Base-by-base conservation (phyloP, 108 stramenopile species). In the Seminavis robusta region DNA sequence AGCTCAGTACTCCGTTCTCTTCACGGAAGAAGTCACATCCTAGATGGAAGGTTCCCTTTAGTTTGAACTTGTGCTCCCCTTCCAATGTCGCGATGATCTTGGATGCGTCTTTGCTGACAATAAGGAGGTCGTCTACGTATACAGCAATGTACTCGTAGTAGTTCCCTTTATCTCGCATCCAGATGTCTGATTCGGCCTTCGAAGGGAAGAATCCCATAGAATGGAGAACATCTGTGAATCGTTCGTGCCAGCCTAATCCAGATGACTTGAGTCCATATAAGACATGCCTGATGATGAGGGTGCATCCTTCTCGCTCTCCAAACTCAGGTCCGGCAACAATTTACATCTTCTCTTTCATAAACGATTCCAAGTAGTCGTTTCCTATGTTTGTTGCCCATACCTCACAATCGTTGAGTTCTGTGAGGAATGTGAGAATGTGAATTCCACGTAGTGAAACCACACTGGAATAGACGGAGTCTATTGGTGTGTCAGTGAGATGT, bases 311-410 rank as follows among this genome's bases (percentile, higher is more conserved):
- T 17, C 51, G 28, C 1, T 26, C 15, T 15, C 64, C 72, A 45
- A 76, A 81, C 28, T 76, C 71, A 16, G 63, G 63, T 0, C 80
- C 80, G 3, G 74, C 70, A 3, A 76, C 52, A 7, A 70, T 56
- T n/a, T 56, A 73, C 17, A 65, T 26, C 48, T 65, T 70, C 56
- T 74, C 73, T 6, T 37, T 45, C 20, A 50, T 64, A 1, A 46
- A 31, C 0, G 69, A 61, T 70, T 29, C 64, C 48, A 60, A 27
- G 19, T 60, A 60, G 5, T 51, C 59, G 19, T 60, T 60, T 4
- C 59, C 59, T 10, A 60, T 59, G 37, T 70, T 62, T 2, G 59
- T 52, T 9, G 41, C 37, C 59, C 52, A 61, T 1, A 63, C 9
- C 17, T 76, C 30, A 20, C 71, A 48, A 7, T 52, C 47, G 31